Evolutionary conservation across 306 rosid genomes (phyloP).

Genomic region (Ziziphus jujuba): DNA sequence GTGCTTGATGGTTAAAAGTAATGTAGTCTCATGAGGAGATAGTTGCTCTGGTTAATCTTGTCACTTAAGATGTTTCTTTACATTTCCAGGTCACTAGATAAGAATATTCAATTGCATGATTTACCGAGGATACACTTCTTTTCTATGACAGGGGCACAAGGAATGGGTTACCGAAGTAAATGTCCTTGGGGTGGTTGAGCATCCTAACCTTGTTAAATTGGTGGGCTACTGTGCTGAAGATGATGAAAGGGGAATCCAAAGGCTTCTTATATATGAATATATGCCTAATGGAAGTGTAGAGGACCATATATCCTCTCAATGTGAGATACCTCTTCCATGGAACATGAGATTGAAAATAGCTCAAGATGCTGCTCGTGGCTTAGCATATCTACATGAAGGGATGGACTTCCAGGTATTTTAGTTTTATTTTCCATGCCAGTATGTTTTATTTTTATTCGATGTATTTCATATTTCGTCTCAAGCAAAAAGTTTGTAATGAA

Average conservation of each 20-base stretch:
- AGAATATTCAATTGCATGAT: not conserved
- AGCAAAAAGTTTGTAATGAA: conserved; percentile 7
- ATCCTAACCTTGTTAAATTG: conserved; percentile 91
- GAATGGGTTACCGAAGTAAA: conserved; percentile 99
- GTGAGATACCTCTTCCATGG: conserved; percentile 75
- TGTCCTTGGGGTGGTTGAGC: conserved; percentile 94
- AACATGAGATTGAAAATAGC: conserved; percentile 78
- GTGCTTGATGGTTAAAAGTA: not conserved
- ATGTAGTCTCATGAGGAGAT: not conserved
- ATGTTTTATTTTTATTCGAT: not conserved
- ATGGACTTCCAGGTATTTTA: conserved; percentile 85
- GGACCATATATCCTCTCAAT: conserved; percentile 66
- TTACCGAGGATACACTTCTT: not conserved
- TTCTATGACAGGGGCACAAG: conserved; percentile 76
- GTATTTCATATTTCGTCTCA: not conserved
- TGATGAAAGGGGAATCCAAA: conserved; percentile 96
- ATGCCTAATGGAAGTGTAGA: conserved; percentile 87
- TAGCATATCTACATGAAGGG: conserved; percentile 81
- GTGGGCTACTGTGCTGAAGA: conserved; percentile 97
- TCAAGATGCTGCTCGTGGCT: conserved; percentile 90
- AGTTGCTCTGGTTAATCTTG: not conserved
- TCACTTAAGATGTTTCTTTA: not conserved
- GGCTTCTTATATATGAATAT: conserved; percentile 82
- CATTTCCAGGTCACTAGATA: not conserved
- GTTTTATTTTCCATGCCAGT: conserved; percentile 8